Evolutionary conservation across 1,284 basidiomycete genomes (phyloP).

Genomic region (Leccinum huronense): DNA sequence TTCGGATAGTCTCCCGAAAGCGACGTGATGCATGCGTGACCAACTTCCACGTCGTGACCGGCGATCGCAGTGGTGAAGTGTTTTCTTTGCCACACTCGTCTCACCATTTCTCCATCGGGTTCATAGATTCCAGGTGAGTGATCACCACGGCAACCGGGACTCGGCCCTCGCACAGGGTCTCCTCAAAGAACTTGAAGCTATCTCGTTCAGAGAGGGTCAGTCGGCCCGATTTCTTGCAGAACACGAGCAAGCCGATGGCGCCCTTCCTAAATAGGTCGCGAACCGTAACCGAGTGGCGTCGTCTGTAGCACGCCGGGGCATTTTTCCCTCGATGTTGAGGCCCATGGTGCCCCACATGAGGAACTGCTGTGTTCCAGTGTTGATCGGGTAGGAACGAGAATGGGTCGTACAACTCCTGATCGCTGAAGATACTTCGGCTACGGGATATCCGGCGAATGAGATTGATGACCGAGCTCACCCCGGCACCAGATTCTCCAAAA

Average conservation of each 20-base stretch:
- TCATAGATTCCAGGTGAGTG: conserved; percentile 18
- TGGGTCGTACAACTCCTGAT: conserved; percentile 3
- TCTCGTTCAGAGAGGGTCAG: conserved; percentile 22
- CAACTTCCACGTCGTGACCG: conserved; percentile 7
- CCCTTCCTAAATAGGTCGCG: background rate
- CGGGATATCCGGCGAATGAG: conserved; percentile 5
- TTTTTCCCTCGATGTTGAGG: background rate
- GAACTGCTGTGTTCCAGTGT: conserved; percentile 5
- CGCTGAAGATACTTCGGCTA: conserved; percentile 5
- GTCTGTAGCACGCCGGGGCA: background rate
- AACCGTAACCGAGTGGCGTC: background rate
- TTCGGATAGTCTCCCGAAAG: background rate
- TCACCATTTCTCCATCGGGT: conserved; percentile 14
- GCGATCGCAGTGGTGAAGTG: background rate
- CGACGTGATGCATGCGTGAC: conserved; percentile 22
- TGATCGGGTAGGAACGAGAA: no score
- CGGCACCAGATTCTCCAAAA: conserved; percentile 14
- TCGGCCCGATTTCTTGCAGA: conserved; percentile 28
- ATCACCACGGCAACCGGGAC: conserved; percentile 34
- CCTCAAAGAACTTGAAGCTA: conserved; percentile 29
- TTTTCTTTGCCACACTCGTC: background rate
- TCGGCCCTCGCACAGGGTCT: conserved; percentile 26
- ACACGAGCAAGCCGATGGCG: conserved; percentile 34
- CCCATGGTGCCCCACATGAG: conserved; percentile 34
- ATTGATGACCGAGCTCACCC: conserved; percentile 12